phyloP scores from a whole-genome alignment of 805 yeast species.

The Kregervanrija fluxuum region DNA sequence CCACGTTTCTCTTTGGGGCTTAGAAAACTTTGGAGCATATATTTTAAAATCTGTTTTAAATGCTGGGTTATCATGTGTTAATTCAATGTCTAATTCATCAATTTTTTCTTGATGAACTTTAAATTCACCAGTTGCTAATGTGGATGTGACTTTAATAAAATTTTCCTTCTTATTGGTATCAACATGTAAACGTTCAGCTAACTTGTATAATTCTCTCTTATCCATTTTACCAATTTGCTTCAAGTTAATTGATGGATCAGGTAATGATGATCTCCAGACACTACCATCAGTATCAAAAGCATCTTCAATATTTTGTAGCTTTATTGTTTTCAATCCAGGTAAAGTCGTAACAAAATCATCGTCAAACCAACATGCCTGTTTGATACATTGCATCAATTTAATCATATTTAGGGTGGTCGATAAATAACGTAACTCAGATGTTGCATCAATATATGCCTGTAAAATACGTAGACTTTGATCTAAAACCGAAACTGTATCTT shows the following conservation, averaged over 20 bases:
- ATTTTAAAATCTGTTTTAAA: constrained; percentile 55
- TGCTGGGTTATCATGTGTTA: constrained; percentile 48
- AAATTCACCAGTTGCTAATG: constrained; percentile 56
- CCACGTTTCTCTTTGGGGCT: constrained; percentile 92
- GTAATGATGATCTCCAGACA: constrained; percentile 24
- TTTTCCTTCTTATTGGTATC: constrained; percentile 34
- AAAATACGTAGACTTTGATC: constrained; percentile 92
- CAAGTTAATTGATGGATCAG: constrained; percentile 21
- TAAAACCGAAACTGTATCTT: constrained; percentile 85
- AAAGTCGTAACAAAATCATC: constrained; percentile 56
- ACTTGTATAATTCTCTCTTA: constrained; percentile 21
- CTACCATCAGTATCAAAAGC: constrained; percentile 29
- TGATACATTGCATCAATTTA: constrained; percentile 73
- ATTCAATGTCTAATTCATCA: constrained; percentile 34
- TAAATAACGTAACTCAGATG: constrained; percentile 74
- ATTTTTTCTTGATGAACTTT: constrained; percentile 29
- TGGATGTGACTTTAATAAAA: constrained; percentile 46
- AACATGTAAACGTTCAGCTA: constrained; percentile 36
- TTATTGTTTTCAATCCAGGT: constrained; percentile 37
- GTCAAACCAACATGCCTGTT: constrained; percentile 84
- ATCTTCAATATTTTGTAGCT: constrained; percentile 12
- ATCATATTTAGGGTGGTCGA: constrained; percentile 56
- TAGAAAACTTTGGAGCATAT: constrained; percentile 77
- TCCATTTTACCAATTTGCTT: constrained; percentile 37
- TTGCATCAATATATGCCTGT: constrained; percentile 87